These are phyloP conservation scores for Talaromyces ruber DNA, from an alignment of 495 filamentous ascomycete genomes.

Conservation along the genomic window DNA sequence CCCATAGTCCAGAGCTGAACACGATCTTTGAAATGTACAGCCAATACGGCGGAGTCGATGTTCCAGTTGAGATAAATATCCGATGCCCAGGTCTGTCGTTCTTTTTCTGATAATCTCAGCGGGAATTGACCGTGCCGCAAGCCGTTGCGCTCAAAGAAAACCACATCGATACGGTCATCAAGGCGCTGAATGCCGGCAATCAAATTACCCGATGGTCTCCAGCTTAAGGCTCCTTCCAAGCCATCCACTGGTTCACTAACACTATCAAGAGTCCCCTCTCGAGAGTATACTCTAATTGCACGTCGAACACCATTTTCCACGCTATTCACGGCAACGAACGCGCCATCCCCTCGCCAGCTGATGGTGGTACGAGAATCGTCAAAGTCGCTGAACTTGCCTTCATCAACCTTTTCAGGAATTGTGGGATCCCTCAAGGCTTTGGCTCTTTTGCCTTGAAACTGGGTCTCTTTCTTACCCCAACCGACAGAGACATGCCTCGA, in stretches of 20 bases:
- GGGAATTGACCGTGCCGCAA: slow-evolving; percentile 88
- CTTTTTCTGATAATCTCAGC: slow-evolving; percentile 54
- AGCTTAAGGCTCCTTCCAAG: slow-evolving; percentile 78
- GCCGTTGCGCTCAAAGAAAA: slow-evolving; percentile 96
- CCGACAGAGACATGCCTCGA: slow-evolving; percentile 97
- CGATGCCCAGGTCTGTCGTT: slow-evolving; percentile 43
- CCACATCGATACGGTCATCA: slow-evolving; percentile 63
- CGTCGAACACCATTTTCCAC: slow-evolving; percentile 59
- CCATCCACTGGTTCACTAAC: slow-evolving; percentile 90
- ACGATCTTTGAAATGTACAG: slow-evolving; percentile 63
- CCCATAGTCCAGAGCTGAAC: slow-evolving; percentile 94
- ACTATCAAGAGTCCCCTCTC: slow-evolving; percentile 83
- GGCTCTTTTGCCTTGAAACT: slow-evolving; percentile 90
- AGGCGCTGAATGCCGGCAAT: slow-evolving; percentile 75
- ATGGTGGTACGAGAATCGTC: slow-evolving; percentile 67
- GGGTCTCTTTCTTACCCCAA: slow-evolving; percentile 97
- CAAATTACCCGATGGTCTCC: slow-evolving; percentile 84
- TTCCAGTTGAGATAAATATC: slow-evolving; percentile 76
- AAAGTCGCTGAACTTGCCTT: slow-evolving; percentile 60
- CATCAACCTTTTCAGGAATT: slow-evolving; percentile 85
- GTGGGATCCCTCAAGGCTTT: slow-evolving; percentile 88
- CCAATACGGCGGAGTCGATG: slow-evolving; percentile 80
- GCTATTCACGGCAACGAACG: slow-evolving; percentile 79
- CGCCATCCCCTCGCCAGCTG: slow-evolving; percentile 91
- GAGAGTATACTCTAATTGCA: slow-evolving; percentile 77